These are phyloP conservation scores for Chiua sp. DNA, from an alignment of 1,284 basidiomycete species.

Conservation along the genomic window DNA sequence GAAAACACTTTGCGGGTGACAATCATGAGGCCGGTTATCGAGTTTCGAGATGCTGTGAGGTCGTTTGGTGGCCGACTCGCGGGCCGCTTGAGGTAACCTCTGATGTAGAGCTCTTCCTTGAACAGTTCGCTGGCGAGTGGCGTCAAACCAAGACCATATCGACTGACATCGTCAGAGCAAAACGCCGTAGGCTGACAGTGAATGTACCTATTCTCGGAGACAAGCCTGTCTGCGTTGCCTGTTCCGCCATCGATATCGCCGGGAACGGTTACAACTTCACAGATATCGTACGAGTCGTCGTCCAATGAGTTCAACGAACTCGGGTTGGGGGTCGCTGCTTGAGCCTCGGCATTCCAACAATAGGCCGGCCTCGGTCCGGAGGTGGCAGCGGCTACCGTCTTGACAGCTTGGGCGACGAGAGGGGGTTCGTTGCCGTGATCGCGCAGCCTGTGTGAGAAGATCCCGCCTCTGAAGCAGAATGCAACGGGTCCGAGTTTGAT, in stretches of 20 bases:
- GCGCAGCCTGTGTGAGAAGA: not conserved
- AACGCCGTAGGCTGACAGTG: not conserved
- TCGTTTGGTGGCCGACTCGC: conserved; percentile 10
- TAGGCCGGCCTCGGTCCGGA: not conserved
- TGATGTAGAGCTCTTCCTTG: conserved; percentile 36
- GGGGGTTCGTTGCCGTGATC: not conserved
- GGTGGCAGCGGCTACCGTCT: not conserved
- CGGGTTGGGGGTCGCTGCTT: not conserved
- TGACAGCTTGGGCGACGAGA: not conserved
- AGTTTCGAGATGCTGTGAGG: not conserved
- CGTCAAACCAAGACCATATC: conserved; percentile 11
- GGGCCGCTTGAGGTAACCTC: conserved; percentile 33
- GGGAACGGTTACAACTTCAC: conserved; percentile 9
- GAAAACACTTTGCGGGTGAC: conserved; percentile 12
- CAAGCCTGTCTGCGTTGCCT: not conserved
- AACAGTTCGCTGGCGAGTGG: conserved; percentile 38
- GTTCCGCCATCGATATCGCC: conserved; percentile 1
- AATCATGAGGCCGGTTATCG: conserved; percentile 1
- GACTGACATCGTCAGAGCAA: conserved; percentile 17
- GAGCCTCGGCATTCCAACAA: not conserved
- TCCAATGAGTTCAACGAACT: not conserved
- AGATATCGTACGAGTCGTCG: conserved; percentile 10
- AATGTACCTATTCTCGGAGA: conserved; percentile 19
- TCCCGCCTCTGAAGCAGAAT: not conserved
- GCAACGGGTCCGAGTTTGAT: not conserved